Base-by-base conservation (phyloP, 805 yeast genomes). In the Metahyphopichia silvanorum region DNA sequence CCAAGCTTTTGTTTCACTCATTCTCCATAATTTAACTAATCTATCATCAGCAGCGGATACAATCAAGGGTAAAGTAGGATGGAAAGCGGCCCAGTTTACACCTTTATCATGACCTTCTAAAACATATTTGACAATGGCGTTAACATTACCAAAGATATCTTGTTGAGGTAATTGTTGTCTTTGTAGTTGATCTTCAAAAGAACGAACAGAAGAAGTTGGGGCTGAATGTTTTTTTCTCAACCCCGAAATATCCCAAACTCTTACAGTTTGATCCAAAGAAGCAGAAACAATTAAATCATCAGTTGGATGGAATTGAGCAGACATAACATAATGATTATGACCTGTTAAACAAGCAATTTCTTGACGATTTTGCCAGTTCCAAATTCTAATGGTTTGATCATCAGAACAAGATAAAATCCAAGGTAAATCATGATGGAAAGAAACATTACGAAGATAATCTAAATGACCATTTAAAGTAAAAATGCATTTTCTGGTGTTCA, bases 361-460 rank as follows among this genome's bases (percentile, higher is more conserved):
- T 58, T 88, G 91, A 49, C 98, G 80, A 59, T 89, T 89, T 69
- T 94, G 98, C 98, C 98, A 93, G 66, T 93, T 94, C 99, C 99
- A 93, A 45, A 93, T 91, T 58, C 99, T 77, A 44, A 94, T 88
- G 20, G 99, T 93, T 66, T 93, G 98, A 69, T 93, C 99, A 63
- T 93, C 99, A 27, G 96, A 86, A 40, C 93, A 81, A 16, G 96
- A 83, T 39, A 93, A 78, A 54, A 93, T 85, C 98, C 98, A 93
- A 6, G 99, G 99, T 56, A 93, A 71, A 57, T 88, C 96, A 49
- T 79, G 83, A 66, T 93, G 99, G 77, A 93, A 93, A 44, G 79
- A 85, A 15, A 87, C 97, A 12, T 95, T 85, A 57, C 99, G 78
- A 37, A 93, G 85, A 60, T 89, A 93, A 66, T 93, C 99, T 63